Conservation (phyloP, 2,329 filamentous ascomycete species). For the Xylariaceae sp. region DNA sequence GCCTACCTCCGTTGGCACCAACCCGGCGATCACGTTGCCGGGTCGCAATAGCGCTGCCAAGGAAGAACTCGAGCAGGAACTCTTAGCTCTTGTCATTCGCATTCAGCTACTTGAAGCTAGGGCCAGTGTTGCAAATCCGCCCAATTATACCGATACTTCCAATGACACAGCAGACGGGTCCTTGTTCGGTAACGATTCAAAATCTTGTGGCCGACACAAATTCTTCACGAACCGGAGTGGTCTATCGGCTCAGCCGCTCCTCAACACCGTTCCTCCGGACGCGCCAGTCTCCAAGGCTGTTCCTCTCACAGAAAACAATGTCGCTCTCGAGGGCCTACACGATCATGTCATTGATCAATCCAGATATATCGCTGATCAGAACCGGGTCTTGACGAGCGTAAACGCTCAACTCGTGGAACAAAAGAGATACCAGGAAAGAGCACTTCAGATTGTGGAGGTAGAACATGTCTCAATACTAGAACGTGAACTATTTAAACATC, state of each 20-base stretch:
- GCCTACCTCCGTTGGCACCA: conserved; percentile 40
- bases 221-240: conserved; percentile 40
- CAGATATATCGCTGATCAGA: conserved; percentile 83
- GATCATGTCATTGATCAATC: conserved; percentile 93
- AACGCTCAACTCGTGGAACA: conserved; percentile 82
- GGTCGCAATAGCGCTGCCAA: conserved; percentile 74
- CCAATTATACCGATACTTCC: conserved; percentile 71
- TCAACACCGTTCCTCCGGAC: conserved; percentile 38
- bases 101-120: conserved; percentile 80
- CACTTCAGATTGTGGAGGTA: conserved; percentile 76
- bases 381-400: conserved; percentile 78
- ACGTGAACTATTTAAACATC: conserved; percentile 91
- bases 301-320: conserved; percentile 58
- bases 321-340: conserved; percentile 78
- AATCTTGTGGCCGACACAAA: conserved; percentile 39
- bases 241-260: conserved; percentile 34
- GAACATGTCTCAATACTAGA: conserved; percentile 86
- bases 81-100: conserved; percentile 71
- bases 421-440: conserved; percentile 77
- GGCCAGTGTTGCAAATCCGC: conserved; percentile 57
- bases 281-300: neutral
- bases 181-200: conserved; percentile 54
- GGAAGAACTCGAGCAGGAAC: conserved; percentile 73
- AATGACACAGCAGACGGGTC: conserved; percentile 66
- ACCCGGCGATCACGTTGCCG: conserved; percentile 63